Percentiles rank a stretch among this genome's conserved stretches.
Evolutionary conservation across 371 early-diverging fungal genomes (phyloP).

Genomic region (Agmasoma carcini): DNA sequence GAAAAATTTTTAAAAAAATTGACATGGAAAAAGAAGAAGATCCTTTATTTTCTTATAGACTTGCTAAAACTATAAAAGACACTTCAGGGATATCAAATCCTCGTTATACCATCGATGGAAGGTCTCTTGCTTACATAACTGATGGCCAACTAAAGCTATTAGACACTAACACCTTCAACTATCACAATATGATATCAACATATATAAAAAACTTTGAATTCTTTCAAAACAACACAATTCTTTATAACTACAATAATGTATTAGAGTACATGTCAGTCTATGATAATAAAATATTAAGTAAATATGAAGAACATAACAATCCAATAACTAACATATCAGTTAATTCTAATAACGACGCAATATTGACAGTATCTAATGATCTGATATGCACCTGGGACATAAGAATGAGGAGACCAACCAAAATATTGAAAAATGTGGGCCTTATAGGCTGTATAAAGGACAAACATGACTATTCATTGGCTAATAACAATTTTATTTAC

Average conservation of each 20-base stretch:
- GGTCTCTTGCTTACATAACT: no score
- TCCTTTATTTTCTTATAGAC: no score
- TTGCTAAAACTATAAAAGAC: no score
- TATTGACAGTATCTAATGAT: slow-evolving; percentile 2
- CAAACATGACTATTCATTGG: slow-evolving; percentile 13
- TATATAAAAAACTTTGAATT: slow-evolving; percentile 16
- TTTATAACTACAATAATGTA: slow-evolving; percentile 4
- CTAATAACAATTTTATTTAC: slow-evolving; percentile 13
- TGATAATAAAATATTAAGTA: slow-evolving; percentile 27
- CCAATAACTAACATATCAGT: slow-evolving; percentile 9
- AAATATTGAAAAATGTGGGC: slow-evolving; percentile 1
- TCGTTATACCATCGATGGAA: no score
- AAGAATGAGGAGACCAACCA: slow-evolving; percentile 19
- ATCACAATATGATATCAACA: slow-evolving; percentile 23
- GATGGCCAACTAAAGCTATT: no score
- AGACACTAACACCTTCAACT: no score
- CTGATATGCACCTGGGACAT: slow-evolving; percentile 25
- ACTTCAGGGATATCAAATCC: no score
- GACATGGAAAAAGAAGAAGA: no score
- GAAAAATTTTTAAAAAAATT: no score
- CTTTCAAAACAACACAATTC: slow-evolving; percentile 22
- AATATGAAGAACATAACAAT: slow-evolving; percentile 5
- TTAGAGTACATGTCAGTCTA: slow-evolving; percentile 17
- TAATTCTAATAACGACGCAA: slow-evolving; percentile 7
- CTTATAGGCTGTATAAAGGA: slow-evolving; percentile 3